Base-by-base conservation (phyloP, 2,329 filamentous ascomycete species). In the Apiospora hydei region DNA sequence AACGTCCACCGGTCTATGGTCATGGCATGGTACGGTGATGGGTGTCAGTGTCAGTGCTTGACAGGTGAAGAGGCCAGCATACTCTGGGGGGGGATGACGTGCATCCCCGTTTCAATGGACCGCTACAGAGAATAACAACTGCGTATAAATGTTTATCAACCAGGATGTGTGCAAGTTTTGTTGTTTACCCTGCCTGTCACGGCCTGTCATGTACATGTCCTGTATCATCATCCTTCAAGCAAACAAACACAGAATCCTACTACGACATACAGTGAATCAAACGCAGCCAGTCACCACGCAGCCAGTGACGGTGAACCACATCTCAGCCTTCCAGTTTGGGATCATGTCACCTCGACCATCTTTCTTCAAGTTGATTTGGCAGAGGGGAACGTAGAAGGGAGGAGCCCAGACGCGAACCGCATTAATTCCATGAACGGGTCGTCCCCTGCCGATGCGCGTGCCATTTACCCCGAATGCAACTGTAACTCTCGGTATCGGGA, bases 391-490 rank as follows among this genome's bases (percentile, higher is more conserved):
- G 26, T 3, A 38, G 18, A 30, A 16, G 16, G 5, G 7, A 21
- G 16, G 16, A 38, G 5, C 5, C 21, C 18, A 61, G 38, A 8
- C 7, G 16, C 21, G 46, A 18, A n/a, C 7, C 34, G 30, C 53
- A 61, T 38, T 10, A n/a, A 61, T 61, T 11, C 14, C 21, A 21
- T 38, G 30, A 34, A 61, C 53, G 30, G 53, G 53, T 61, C 30
- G 30, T 61, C 53, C 53, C 53, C 38, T 61, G 53, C 53, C 53
- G 53, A 61, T 61, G 53, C 53, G 26, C 10, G 53, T 61, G 53
- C 30, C 21, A 38, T 38, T 38, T 38, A 61, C 53, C 30, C 53
- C 53, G 34, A 61, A 61, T 61, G 30, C 53, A 38, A 61, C 53
- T 26, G 53, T 61, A 61, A 34, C 53, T 21, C 10, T 61, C 16